A percentile compares a stretch with the other conserved stretches of the same genome.
Conservation (phyloP, 345 rosid species). For the Odontarrhena argentea region DNA sequence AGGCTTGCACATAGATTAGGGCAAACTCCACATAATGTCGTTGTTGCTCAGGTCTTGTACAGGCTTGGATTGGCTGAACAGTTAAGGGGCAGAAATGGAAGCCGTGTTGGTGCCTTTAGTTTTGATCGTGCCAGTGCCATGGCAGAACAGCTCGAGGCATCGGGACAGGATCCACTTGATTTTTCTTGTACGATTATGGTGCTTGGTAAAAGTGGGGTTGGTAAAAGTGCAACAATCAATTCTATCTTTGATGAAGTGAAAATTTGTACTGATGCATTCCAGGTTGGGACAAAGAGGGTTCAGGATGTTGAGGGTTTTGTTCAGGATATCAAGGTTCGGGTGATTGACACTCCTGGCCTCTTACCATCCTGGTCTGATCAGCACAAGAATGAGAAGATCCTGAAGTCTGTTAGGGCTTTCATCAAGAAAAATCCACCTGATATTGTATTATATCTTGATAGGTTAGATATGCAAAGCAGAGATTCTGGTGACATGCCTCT, state of each 20-base stretch:
- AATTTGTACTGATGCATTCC: constrained; percentile 88
- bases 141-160: constrained; percentile 97
- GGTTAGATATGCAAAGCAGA: constrained; percentile 94
- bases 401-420: constrained; percentile 75
- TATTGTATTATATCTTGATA: constrained; percentile 94
- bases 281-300: constrained; percentile 85
- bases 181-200: constrained; percentile 99
- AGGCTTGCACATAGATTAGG: constrained; percentile 97
- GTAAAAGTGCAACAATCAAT: constrained; percentile 98
- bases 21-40: constrained; percentile 98
- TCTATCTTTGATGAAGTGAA: constrained; percentile 93
- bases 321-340: constrained; percentile 96
- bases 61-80: constrained; percentile 98
- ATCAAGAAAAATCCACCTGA: constrained; percentile 93
- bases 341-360: constrained; percentile 98
- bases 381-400: constrained; percentile 86
- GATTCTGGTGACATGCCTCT: constrained; percentile 96
- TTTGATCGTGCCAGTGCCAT: constrained; percentile 98
- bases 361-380: constrained; percentile 94
- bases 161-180: constrained; percentile 94
- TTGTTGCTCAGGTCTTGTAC: constrained; percentile 98
- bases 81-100: constrained; percentile 95
- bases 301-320: constrained; percentile 96
- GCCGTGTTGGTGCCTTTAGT: constrained; percentile 98
- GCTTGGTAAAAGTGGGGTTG: constrained; percentile 96